Base-by-base conservation (phyloP, 352 stramenopile species). In the Phytopythium litorale region DNA sequence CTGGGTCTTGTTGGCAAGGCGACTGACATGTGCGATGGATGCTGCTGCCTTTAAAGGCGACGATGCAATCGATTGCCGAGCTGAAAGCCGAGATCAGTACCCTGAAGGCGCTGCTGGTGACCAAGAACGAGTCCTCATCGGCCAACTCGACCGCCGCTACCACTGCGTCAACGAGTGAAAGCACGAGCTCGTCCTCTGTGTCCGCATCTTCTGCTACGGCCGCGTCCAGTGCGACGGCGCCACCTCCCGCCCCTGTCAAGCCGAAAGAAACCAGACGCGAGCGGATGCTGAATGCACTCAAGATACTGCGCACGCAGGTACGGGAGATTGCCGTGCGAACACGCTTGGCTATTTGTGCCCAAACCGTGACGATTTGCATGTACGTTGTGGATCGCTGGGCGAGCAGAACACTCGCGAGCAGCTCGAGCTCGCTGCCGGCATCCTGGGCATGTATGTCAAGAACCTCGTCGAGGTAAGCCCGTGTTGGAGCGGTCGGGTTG, bases 391-490 rank as follows among this genome's bases (percentile, higher is more conserved):
- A 45, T n/a, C 40, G 7, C 3, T 9, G 11, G 32, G 23, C 61
- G 23, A 19, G 28, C 56, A 94, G 84, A 94, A 94, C 37, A 77
- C 81, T 19, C 54, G 82, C 28, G 84, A 92, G 38, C 72, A 89
- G 62, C 66, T 94, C 7, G 85, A 91, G 50, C 53, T 87, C 25
- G 82, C 79, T 58, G 72, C 78, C 12, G 76, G 79, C 3, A 89
- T 94, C 62, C 72, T 94, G 23, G 83, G 81, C 60, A 94, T 94
- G 84, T 94, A 94, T 73, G 82, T 91, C 60, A 92, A 91, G 75
- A 94, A 94, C 62, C 65, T 94, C 16, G 71, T 90, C 21, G 84
- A 93, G 74, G 83, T 90, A 78, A 56, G 64, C 21, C 4, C 53
- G 21, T 45, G 4, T 12, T 56, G 23, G 43, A 33, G 16, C 42